A percentile compares a stretch with the other conserved stretches of the same genome.
Evolutionary conservation across 225 moss, liverwort and hornwort genomes (phyloP).

Genomic region (Polytrichum formosum): DNA sequence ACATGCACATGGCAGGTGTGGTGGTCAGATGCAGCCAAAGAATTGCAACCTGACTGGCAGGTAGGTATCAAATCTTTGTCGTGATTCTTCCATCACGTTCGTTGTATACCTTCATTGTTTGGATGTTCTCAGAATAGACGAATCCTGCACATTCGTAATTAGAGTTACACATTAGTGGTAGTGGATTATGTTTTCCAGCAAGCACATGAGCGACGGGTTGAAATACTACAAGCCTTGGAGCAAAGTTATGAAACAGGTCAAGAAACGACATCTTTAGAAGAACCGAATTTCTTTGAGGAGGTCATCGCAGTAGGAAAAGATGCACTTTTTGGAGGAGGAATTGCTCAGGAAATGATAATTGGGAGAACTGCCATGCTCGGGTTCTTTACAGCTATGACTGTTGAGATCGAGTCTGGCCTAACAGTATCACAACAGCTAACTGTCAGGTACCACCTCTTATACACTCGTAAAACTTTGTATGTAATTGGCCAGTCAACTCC

Average conservation of each 20-base stretch:
- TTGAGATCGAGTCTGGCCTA: constrained; percentile 29
- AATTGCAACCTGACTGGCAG: constrained; percentile 28
- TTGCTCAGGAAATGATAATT: constrained; percentile 31
- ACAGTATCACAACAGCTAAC: constrained; percentile 29
- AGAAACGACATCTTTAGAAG: neutral
- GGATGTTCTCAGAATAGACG: neutral
- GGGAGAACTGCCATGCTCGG: constrained; percentile 34
- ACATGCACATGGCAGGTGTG: constrained; percentile 18
- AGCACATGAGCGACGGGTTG: constrained; percentile 7
- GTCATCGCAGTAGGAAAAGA: constrained; percentile 1
- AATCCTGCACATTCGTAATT: too few relatives aligned
- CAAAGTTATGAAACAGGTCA: neutral
- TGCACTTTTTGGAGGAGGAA: constrained; percentile 10
- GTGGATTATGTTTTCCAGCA: neutral
- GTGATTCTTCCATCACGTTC: neutral
- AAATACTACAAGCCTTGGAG: constrained; percentile 9
- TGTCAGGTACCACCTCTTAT: constrained; percentile 14
- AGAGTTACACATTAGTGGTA: neutral
- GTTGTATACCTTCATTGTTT: neutral
- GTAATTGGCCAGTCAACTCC: too few relatives aligned
- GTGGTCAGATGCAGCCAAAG: constrained; percentile 31
- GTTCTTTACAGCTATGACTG: constrained; percentile 26
- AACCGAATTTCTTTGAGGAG: constrained; percentile 2
- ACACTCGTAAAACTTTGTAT: too few relatives aligned
- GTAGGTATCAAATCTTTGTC: constrained; percentile 10